Base-by-base conservation (phyloP, 345 rosid genomes). In the Eucalyptus pauciflora region DNA sequence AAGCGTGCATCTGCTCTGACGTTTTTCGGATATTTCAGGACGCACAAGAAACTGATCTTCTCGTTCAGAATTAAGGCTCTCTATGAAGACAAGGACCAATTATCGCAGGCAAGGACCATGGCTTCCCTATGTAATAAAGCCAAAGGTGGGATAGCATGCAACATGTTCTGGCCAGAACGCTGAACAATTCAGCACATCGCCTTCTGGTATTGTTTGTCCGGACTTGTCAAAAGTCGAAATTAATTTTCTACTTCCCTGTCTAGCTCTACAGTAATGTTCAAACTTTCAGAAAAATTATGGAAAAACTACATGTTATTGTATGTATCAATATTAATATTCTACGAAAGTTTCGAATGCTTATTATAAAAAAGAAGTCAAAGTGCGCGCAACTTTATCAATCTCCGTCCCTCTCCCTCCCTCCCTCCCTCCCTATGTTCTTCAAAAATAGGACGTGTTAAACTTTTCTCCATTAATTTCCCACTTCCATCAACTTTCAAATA, bases 21-120 rank as follows among this genome's bases (percentile, higher is more conserved):
- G 41, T 71, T 71, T 71, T 71, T 71, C 45, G 25, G 25, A 33
- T 88, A 88, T 93, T 91, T 94, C 56, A 17, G 9, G 22, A 98
- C 95, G 94, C 93, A 81, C 94, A 94, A 89, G 99, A 98, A 92
- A 97, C 99, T 90, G 96, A 95, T 93, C 95, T 95, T 91, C 98
- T 97, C 81, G 91, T 94, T 92, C 99, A 96, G 90, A 95, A 51
- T 95, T 91, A 96, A 94, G 91, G 93, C 96, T 86, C 96, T 93
- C 86, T 94, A 95, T 48, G 99, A 92, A 89, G 95, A 97, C 86
- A 93, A 95, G 90, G 99, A 97, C 60, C 99, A 96, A 20, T 90
- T 95, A 85, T 96, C 99, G 54, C 98, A 98, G 97, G 99, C 94
- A 90, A 94, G 91, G 83, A 89, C 89, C 87, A 86, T 51, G 85